Evolutionary conservation across 345 rosid genomes (phyloP), one percentile per base, ranked within the genome.

Genomic region (Salix udensis): DNA sequence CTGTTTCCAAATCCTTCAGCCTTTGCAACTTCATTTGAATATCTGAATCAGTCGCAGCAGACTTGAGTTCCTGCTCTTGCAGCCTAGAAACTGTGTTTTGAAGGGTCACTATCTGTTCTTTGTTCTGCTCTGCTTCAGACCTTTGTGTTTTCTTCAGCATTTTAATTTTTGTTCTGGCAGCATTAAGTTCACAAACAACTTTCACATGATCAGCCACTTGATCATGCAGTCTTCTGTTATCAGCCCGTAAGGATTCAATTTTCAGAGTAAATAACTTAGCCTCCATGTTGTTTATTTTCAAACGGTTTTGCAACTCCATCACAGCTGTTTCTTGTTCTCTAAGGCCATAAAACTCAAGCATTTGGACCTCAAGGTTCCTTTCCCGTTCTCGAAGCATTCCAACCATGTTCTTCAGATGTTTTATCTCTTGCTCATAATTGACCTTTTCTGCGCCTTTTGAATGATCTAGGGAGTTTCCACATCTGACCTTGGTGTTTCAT

Each of bases 291-390:
- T 86, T 91, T 68, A 90, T 76, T 83, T 91, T 93, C 81, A 96
- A 70, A 37, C 91, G 89, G 84, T 92, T 96, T 68, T 93, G 88
- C 42, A 96, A 90, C 84, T 96, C 99, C 84, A 84, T 79, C 10
- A 87, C 88, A 24, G 89, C 84, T 11, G 90, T 72, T 83, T 91
- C 93, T 78, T 91, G 96, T 79, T 93, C 97, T 79, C 92, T 93
- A 21, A 89, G 91, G 36, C 96, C 96, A 70, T 96, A 93, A 70
- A 86, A 96, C 80, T 96, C 94, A 2, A 91, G 86, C 76, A 96
- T 68, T 82, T 89, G 91, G 21, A 76, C 86, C 87, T 96, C 97
- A 2, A 93, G 91, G 72, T 82, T 85, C 77, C 87, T 88, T 83
- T 93, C 99, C 84, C 89, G 85, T 75, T 93, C 98, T 74, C 64